phyloP scores from a whole-genome alignment of 1,284 basidiomycete species.

The Malassezia caprae region DNA sequence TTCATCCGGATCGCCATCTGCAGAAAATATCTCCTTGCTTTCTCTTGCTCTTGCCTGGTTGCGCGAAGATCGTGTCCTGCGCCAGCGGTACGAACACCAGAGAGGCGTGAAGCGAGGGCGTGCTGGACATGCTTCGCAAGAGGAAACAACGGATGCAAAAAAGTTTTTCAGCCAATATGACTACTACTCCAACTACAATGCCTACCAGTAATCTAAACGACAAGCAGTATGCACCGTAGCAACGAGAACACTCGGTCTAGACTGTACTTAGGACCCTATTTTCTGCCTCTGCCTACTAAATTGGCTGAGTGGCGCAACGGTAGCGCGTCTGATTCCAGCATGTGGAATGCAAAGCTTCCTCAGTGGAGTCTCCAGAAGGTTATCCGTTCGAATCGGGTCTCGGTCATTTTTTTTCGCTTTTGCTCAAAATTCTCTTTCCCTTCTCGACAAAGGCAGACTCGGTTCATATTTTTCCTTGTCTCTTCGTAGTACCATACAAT shows the following conservation, averaged over 20 bases:
- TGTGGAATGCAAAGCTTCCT: not conserved
- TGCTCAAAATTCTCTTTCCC: too few species aligned
- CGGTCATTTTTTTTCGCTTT: slow-evolving; percentile 17
- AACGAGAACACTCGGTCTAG: not conserved
- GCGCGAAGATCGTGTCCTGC: slow-evolving; percentile 34
- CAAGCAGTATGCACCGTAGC: not conserved
- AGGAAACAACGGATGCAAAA: slow-evolving; percentile 39
- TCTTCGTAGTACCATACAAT: too few species aligned
- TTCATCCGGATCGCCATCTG: slow-evolving; percentile 15
- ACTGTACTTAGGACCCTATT: not conserved
- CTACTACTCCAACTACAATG: slow-evolving; percentile 20
- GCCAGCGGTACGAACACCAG: slow-evolving; percentile 26
- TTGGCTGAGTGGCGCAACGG: slow-evolving; percentile 20
- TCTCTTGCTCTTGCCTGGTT: slow-evolving; percentile 40
- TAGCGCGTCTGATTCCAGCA: slow-evolving; percentile 20
- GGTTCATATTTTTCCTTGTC: too few species aligned
- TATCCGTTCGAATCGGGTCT: slow-evolving; percentile 20
- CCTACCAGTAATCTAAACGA: not conserved
- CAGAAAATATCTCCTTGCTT: slow-evolving; percentile 24
- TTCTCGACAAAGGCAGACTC: too few species aligned
- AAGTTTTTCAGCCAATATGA: slow-evolving; percentile 44
- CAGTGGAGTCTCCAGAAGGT: slow-evolving; percentile 20
- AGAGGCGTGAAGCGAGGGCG: slow-evolving; percentile 32
- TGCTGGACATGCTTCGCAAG: slow-evolving; percentile 7
- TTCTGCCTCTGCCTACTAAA: not conserved